Evolutionary conservation across 2,329 filamentous ascomycete species (phyloP).

Genomic region (Ilyonectria mors-panacis): DNA sequence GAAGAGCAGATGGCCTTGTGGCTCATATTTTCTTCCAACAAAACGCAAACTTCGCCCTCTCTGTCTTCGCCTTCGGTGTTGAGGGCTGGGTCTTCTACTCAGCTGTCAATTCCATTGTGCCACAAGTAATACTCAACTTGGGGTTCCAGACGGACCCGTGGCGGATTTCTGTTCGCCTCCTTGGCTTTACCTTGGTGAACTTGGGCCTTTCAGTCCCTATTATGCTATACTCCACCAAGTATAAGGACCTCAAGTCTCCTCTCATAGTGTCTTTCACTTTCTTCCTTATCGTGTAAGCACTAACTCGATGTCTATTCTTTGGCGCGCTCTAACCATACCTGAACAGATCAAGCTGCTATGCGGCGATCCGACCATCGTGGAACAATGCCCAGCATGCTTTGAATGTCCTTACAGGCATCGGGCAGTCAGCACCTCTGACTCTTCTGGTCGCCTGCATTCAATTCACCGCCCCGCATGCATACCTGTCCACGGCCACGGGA

Average conservation of each 20-base stretch:
- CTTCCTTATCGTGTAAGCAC: slow-evolving; percentile 14
- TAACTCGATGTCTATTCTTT: background rate
- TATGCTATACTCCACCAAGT: slow-evolving; percentile 20
- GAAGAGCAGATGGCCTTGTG: slow-evolving; percentile 21
- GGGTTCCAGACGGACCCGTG: slow-evolving; percentile 22
- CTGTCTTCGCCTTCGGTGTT: slow-evolving; percentile 20
- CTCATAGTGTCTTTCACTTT: slow-evolving; percentile 23
- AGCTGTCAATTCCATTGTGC: slow-evolving; percentile 21
- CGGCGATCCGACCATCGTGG: slow-evolving; percentile 23
- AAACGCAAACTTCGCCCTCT: slow-evolving; percentile 25
- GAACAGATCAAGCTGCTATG: slow-evolving; percentile 18
- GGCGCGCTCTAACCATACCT: background rate
- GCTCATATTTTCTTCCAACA: slow-evolving; percentile 23
- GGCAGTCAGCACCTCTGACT: slow-evolving; percentile 18
- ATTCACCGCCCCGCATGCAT: slow-evolving; percentile 18
- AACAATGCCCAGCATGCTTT: slow-evolving; percentile 18
- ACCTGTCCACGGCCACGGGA: slow-evolving; percentile 17
- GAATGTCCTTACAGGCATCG: slow-evolving; percentile 20
- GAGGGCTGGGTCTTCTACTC: slow-evolving; percentile 26
- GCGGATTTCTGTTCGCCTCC: slow-evolving; percentile 21
- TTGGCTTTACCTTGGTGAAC: slow-evolving; percentile 20
- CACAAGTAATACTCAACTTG: slow-evolving; percentile 20
- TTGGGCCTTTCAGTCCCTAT: slow-evolving; percentile 24
- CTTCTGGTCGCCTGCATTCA: slow-evolving; percentile 24
- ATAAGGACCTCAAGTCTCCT: slow-evolving; percentile 23